Conservation (phyloP, 768 basidiomycete genomes). For the Suillus fuscotomentosus region DNA sequence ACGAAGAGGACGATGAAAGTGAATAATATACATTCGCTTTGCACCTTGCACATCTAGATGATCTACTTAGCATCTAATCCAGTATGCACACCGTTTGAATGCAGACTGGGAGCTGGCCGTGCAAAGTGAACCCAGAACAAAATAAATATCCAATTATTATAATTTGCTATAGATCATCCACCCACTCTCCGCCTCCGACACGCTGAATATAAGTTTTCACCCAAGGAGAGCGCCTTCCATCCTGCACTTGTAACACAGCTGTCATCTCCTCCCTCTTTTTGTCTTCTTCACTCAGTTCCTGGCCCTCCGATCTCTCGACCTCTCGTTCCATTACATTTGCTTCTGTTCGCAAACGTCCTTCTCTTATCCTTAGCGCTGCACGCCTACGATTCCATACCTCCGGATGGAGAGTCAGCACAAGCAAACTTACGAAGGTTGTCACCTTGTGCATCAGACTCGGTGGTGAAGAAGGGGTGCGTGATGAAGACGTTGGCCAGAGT, state of each 20-base stretch:
- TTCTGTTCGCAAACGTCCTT: slow-evolving; percentile 68
- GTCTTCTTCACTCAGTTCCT: slow-evolving; percentile 33
- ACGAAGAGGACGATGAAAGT: slow-evolving; percentile 54
- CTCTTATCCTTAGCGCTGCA: slow-evolving; percentile 53
- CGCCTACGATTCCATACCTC: slow-evolving; percentile 73
- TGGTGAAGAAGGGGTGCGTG: slow-evolving; percentile 26
- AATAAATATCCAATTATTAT: slow-evolving; percentile 15
- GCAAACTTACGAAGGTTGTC: slow-evolving; percentile 52
- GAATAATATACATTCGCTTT: slow-evolving; percentile 27
- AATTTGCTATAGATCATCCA: slow-evolving; percentile 53
- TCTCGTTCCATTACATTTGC: slow-evolving; percentile 39
- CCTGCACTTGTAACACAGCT: slow-evolving; percentile 46
- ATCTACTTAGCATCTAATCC: not conserved
- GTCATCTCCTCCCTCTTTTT: slow-evolving; percentile 27
- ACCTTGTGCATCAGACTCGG: slow-evolving; percentile 51
- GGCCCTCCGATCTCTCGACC: slow-evolving; percentile 28
- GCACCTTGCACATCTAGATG: not conserved
- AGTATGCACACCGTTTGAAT: not conserved
- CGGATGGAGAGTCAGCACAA: slow-evolving; percentile 65
- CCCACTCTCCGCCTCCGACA: slow-evolving; percentile 65
- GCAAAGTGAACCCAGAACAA: slow-evolving; percentile 1
- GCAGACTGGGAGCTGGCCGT: not conserved
- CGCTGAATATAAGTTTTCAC: slow-evolving; percentile 62
- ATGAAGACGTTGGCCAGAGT: slow-evolving; percentile 34
- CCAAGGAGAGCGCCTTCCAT: slow-evolving; percentile 58